Percentiles rank a stretch among this genome's conserved stretches.
phyloP scores from a whole-genome alignment of 495 filamentous ascomycete species.

The Lasiosphaeria hispida region DNA sequence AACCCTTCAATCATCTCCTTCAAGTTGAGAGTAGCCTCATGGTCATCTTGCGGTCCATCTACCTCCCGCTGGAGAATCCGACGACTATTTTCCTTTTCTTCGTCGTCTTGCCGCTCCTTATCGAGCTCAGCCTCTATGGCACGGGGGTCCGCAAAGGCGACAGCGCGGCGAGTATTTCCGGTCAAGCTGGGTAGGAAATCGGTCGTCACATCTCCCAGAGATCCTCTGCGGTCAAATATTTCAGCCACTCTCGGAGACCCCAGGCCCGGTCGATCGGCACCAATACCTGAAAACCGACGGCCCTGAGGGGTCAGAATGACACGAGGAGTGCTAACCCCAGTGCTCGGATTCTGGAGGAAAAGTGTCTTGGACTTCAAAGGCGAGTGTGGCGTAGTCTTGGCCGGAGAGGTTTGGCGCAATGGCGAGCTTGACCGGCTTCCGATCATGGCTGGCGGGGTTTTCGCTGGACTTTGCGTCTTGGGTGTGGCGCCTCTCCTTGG shows the following conservation, averaged over 20 bases:
- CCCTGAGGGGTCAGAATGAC: conserved; percentile 63
- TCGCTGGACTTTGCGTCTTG: conserved; percentile 9
- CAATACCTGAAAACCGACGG: conserved; percentile 67
- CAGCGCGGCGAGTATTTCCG: conserved; percentile 35
- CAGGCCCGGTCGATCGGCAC: conserved; percentile 70
- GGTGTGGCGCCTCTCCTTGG: conserved; percentile 15
- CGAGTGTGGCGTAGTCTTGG: conserved; percentile 25
- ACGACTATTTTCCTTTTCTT: conserved; percentile 59
- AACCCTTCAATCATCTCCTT: conserved; percentile 76
- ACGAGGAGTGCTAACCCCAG: conserved; percentile 59
- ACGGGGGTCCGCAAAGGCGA: conserved; percentile 66
- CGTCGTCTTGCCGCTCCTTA: conserved; percentile 61
- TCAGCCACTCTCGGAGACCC: conserved; percentile 75
- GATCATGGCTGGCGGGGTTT: conserved; percentile 26
- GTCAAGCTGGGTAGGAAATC: conserved; percentile 55
- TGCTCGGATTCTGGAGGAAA: conserved; percentile 57
- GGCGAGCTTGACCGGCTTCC: conserved; percentile 35
- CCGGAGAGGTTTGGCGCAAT: conserved; percentile 26
- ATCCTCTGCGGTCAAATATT: conserved; percentile 68
- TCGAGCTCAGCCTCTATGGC: conserved; percentile 69
- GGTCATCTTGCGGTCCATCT: conserved; percentile 48
- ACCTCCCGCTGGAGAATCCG: conserved; percentile 50
- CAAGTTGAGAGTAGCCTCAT: conserved; percentile 61
- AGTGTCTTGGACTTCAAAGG: conserved; percentile 38
- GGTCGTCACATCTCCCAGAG: conserved; percentile 63